A percentile compares a stretch with the other conserved stretches of the same genome.
phyloP scores from a whole-genome alignment of 1,284 basidiomycete genomes.

The Ustilago bromivora region DNA sequence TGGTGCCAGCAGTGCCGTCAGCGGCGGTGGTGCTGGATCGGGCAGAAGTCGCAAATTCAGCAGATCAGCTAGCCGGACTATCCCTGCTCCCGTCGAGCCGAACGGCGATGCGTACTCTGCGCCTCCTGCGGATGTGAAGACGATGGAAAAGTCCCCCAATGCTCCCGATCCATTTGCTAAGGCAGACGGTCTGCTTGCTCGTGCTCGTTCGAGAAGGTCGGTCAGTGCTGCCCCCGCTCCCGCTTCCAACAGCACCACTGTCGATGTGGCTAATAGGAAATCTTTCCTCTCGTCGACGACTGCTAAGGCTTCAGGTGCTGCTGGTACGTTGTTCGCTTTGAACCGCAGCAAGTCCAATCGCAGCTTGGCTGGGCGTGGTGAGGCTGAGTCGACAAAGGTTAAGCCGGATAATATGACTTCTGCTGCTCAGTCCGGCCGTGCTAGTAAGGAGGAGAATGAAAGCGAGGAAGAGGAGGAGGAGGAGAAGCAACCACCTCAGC shows the following conservation, averaged over 20 bases:
- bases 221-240: slow-evolving; percentile 12
- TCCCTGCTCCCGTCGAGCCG: slow-evolving; percentile 2
- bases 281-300: slow-evolving; percentile 34
- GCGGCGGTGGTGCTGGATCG: slow-evolving; percentile 8
- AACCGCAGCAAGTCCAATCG: slow-evolving; percentile 31
- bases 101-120: background rate
- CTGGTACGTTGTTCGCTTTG: slow-evolving; percentile 27
- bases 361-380: slow-evolving; percentile 19
- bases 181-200: slow-evolving; percentile 35
- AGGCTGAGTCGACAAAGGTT: slow-evolving; percentile 3
- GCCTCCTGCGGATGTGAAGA: background rate
- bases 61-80: slow-evolving; percentile 20
- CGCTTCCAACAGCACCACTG: background rate
- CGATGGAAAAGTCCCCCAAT: background rate
- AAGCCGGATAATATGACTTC: slow-evolving; percentile 10
- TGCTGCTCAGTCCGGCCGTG: slow-evolving; percentile 10
- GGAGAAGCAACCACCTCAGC: slow-evolving; percentile 8
- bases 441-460: slow-evolving; percentile 19
- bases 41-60: slow-evolving; percentile 29
- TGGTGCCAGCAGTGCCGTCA: background rate
- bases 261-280: slow-evolving; percentile 5
- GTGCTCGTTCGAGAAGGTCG: slow-evolving; percentile 27
- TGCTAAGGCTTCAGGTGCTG: slow-evolving; percentile 35
- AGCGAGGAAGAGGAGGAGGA: slow-evolving; percentile 22
- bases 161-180: slow-evolving; percentile 34